Conservation (phyloP, 306 rosid genomes). For the Prunus mume region DNA sequence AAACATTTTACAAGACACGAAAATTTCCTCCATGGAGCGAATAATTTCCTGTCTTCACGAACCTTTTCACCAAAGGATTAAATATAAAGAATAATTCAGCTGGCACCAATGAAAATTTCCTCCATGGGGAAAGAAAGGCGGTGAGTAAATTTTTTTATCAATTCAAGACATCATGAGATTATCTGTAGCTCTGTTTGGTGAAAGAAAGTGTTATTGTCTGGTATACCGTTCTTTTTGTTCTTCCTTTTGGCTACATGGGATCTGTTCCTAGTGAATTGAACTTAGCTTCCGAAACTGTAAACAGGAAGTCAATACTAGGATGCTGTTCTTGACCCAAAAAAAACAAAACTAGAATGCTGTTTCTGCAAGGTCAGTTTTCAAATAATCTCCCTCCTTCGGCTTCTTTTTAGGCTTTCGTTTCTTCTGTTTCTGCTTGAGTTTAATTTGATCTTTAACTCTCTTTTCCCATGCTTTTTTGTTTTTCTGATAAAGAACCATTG, state of each 20-base stretch:
- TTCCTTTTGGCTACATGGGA: background rate
- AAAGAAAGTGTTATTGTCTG: background rate
- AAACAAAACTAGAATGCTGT: slow-evolving; percentile 20
- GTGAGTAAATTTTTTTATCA: background rate
- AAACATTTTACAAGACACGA: background rate
- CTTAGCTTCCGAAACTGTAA: background rate
- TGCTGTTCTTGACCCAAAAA: background rate
- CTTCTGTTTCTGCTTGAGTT: slow-evolving; percentile 58
- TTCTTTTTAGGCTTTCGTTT: slow-evolving; percentile 72
- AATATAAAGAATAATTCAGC: background rate
- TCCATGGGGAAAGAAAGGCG: background rate
- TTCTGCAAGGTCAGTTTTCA: slow-evolving; percentile 16
- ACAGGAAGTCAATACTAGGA: slow-evolving; percentile 19
- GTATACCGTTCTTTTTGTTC: background rate
- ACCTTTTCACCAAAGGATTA: background rate
- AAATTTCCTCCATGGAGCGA: too few relatives aligned
- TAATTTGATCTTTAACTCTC: slow-evolving; percentile 51
- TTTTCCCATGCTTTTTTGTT: slow-evolving; percentile 78
- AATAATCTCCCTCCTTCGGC: slow-evolving; percentile 35
- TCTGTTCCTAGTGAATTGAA: background rate
- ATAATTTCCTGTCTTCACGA: too few relatives aligned
- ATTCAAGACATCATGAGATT: background rate
- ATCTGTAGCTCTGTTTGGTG: background rate
- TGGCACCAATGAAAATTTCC: background rate
- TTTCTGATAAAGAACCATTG: slow-evolving; percentile 88